Percentiles rank a stretch among this genome's conserved stretches.
These are phyloP conservation scores for Echinochloa phyllopogon DNA, from an alignment of 176 grass and related monocot genomes.

Conservation along the genomic window DNA sequence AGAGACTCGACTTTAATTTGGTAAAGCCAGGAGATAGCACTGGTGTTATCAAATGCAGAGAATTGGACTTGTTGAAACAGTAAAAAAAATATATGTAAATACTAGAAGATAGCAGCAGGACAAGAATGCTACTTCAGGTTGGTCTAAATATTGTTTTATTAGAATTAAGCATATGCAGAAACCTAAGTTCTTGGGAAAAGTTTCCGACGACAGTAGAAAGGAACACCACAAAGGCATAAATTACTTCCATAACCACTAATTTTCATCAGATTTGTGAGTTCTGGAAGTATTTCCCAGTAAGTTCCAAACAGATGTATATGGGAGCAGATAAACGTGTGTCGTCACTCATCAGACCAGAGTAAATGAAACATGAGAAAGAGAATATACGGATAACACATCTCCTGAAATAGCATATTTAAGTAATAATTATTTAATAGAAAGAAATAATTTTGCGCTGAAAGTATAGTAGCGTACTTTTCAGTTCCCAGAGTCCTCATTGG, in stretches of 20 bases:
- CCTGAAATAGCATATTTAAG: not conserved
- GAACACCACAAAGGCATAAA: not conserved
- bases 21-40: not conserved
- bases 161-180: not conserved
- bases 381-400: not conserved
- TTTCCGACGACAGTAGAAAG: not conserved
- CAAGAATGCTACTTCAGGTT: not conserved
- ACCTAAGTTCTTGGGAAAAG: not conserved
- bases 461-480: conserved; percentile 43
- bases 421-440: not conserved
- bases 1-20: not conserved
- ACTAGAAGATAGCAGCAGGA: not conserved
- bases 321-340: not conserved
- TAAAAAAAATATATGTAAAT: not conserved
- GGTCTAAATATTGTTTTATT: not conserved
- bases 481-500: conserved; percentile 63
- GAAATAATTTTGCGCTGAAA: not conserved
- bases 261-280: not conserved
- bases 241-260: not conserved
- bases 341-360: not conserved
- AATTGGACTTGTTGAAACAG: not conserved
- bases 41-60: not conserved
- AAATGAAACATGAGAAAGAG: not conserved
- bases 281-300: not conserved
- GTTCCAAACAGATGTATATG: not conserved